phyloP scores from a whole-genome alignment of 345 rosid genomes.

The Rubroshorea leprosula region DNA sequence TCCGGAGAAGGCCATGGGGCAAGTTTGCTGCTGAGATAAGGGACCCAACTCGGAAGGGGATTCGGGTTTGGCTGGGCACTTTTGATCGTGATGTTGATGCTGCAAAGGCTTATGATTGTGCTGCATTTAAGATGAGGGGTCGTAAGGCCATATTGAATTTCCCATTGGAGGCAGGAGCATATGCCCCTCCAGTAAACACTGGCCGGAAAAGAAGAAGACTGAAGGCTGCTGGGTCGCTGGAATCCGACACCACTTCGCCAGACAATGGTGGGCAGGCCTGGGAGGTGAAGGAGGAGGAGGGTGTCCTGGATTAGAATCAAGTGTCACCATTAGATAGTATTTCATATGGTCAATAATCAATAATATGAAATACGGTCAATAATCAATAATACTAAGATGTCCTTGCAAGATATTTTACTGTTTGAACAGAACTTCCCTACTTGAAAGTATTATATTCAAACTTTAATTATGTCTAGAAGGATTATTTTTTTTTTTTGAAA shows the following conservation, averaged over 20 bases:
- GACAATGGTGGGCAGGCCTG: neutral
- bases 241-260: conserved; percentile 4
- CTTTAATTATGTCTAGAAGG: too few relatives aligned
- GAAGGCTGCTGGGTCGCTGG: conserved; percentile 13
- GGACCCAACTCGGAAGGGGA: conserved; percentile 70
- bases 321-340: too few relatives aligned
- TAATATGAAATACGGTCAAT: too few relatives aligned
- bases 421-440: too few relatives aligned
- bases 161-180: conserved; percentile 69
- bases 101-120: conserved; percentile 83
- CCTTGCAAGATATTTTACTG: too few relatives aligned
- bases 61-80: conserved; percentile 91
- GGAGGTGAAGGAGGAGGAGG: conserved; percentile 13
- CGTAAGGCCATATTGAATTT: conserved; percentile 82
- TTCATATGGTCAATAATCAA: too few relatives aligned
- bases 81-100: conserved; percentile 68
- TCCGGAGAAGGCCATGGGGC: conserved; percentile 91
- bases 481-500: too few relatives aligned
- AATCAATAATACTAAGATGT: too few relatives aligned
- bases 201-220: conserved; percentile 51
- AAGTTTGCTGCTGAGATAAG: conserved; percentile 94
- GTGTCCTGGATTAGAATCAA: neutral
- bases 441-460: too few relatives aligned
- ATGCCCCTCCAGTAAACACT: conserved; percentile 35
- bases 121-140: conserved; percentile 84